Base-by-base conservation (phyloP, 768 basidiomycete genomes). In the Pholiota conissans region DNA sequence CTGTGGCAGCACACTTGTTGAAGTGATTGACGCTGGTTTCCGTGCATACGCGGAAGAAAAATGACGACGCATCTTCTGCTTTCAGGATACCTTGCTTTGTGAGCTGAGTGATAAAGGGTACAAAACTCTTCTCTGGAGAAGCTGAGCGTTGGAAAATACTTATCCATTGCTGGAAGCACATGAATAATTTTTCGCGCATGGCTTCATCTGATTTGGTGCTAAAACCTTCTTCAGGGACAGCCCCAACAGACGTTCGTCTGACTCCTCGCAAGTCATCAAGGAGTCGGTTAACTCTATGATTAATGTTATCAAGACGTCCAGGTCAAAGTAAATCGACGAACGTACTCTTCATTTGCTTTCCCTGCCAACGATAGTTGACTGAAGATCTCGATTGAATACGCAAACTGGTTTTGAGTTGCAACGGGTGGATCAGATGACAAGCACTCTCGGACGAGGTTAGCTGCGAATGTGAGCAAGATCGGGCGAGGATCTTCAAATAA, bases 31-130 rank as follows among this genome's bases (percentile, higher is more conserved):
- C 89, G 62, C 94, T 93, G 30, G 93, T 87, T 72, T 98, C 95
- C 56, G 94, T 91, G 68, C 95, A 98, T 37, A 98, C 95, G 9
- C 97, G 86, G 85, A 98, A 99, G 81, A 99, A 99, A 68, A 98
- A 92, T 3, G 93, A 95, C 4, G 97, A 98, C 8, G 93, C 82
- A 60, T 99, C 95, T 68, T 99, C 97, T 29, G 92, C 89, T 67
- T 94, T 95, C 65, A 99, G 77, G 58, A 99, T 95, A 50, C 95
- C 95, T 75, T 98, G 93, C 72, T 95, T 95, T 45, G 93, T 95
- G 54, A 99, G 79, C 67, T 95, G 90, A n/a, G 92, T 95, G 73
- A 98, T 96, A 75, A 95, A 98, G 4, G 91, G 87, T 61, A 98
- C 90, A 67, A 99, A 99, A 45, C 87, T 90, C 71, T 95, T 95